Evolutionary conservation across 345 rosid genomes (phyloP), one percentile per base, ranked within the genome.

Genomic region (Aethionema arabicum): DNA sequence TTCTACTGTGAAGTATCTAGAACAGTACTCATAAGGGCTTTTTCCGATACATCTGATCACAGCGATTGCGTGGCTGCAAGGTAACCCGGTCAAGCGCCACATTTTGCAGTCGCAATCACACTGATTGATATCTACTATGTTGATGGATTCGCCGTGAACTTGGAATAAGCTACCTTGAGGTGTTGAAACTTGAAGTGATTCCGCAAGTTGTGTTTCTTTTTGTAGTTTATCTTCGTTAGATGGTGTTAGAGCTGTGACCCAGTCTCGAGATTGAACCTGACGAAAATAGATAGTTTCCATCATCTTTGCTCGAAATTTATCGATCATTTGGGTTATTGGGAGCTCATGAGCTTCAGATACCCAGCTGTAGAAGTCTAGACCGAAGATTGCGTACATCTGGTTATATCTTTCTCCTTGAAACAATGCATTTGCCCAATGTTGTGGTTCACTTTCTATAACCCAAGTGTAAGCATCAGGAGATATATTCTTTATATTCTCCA

Each of bases 241-340:
- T 13, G 96, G 88, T 14, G 96, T 87, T 67, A 89, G 70, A 52
- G 77, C 76, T 16, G 98, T 78, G 51, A 52, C 50, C 96, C 98
- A 89, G 61, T 83, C 82, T 38, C 69, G 75, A 52, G 96, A 85
- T 41, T 82, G 88, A 32, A 85, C 85, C 52, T 82, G 86, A 7
- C 76, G 81, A 1, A 76, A 73, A 39, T 92, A 92, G 11, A 92
- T 72, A 0, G 89, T 67, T 47, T 92, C 95, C 96, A 89, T 87
- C 80, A 89, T 82, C 81, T 87, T 89, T 11, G 91, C 91, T 37
- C 95, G 74, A 37, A 92, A 69, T 21, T 76, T 69, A 45, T 92
- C 96, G 16, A 87, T 77, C 81, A 92, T 81, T 55, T 87, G 98
- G 7, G 95, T 87, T 52, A 92, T 85, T n/a, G 98, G 98, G 65